Percentiles rank a stretch among this genome's conserved stretches.
These are phyloP conservation scores for Ophiostoma piceae DNA, from an alignment of 2,329 filamentous ascomycete species.

Conservation along the genomic window DNA sequence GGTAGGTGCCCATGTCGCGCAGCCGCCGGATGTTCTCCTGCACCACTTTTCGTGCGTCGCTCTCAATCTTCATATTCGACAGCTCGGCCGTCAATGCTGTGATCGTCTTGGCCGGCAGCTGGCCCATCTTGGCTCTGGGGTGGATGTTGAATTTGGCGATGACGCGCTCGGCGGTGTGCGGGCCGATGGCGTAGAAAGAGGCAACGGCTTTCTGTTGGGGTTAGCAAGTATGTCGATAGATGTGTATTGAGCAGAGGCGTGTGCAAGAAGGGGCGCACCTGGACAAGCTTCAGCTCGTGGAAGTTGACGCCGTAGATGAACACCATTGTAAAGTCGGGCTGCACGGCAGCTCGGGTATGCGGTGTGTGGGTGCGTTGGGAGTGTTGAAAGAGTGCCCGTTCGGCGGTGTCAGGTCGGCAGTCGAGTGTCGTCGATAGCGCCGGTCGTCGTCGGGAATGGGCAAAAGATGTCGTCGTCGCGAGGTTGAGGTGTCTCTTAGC, in stretches of 20 bases:
- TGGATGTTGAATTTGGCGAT: conserved; percentile 89
- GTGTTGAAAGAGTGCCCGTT: not conserved
- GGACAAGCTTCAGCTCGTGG: conserved; percentile 73
- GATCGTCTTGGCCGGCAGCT: conserved; percentile 68
- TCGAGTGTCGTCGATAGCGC: not conserved
- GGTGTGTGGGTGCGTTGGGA: not conserved
- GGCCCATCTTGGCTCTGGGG: conserved; percentile 70
- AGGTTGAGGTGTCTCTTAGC: not conserved
- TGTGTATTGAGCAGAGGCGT: not conserved
- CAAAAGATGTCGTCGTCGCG: not conserved
- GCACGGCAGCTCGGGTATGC: not conserved
- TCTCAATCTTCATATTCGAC: conserved; percentile 89
- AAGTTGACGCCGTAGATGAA: conserved; percentile 87
- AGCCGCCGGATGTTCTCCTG: conserved; percentile 80
- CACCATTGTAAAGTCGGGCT: conserved; percentile 47
- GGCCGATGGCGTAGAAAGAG: conserved; percentile 80
- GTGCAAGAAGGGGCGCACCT: conserved; percentile 49
- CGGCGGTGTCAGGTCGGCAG: not conserved
- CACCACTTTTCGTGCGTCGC: conserved; percentile 70
- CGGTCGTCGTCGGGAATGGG: not conserved
- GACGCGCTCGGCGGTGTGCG: conserved; percentile 62
- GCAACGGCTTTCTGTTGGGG: conserved; percentile 61
- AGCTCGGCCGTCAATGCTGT: conserved; percentile 79
- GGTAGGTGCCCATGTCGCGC: conserved; percentile 84
- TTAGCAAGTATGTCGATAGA: not conserved